Evolutionary conservation across 768 basidiomycete genomes (phyloP), one percentile per base, ranked within the genome.

Genomic region (Russula compacta): DNA sequence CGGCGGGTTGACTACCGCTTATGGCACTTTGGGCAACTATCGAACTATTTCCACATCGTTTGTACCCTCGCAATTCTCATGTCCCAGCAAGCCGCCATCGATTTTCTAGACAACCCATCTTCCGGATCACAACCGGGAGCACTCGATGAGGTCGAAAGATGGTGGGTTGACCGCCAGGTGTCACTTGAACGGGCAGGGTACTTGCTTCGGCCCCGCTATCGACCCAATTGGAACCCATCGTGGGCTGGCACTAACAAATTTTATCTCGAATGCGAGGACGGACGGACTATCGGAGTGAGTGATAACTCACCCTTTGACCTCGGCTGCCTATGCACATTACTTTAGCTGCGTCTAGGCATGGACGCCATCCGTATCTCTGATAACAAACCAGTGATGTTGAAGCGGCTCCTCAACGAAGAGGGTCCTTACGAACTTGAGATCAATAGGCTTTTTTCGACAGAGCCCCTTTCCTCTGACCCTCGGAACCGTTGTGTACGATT

Each of bases 401-500:
- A 64, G n/a, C 35, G n/a, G 19, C 42, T 64, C 7, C 58, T 9
- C 12, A 12, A 3, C 2, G 7, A 9, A 6, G 54, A 58, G 24
- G 56, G 56, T 14, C 56, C 64, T 11, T 29, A 63, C 6, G 64
- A 65, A 24, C 52, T 63, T 12, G 32, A 65, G n/a, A 62, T 55
- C 3, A 50, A 47, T 36, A 46, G n/a, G 17, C n/a, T 36, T 0
- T 56, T 65, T 32, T 63, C 64, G 4, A 11, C 67, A 0, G 67
- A 65, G 15, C 53, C 65, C 0, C 61, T 71, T 3, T 29, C 52
- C 6, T 61, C 65, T 1, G 67, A 75, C 46, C 65, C 72, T 0
- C 52, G 65, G 9, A 73, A 72, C 29, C 72, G 69, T 50, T 69
- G 67, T 43, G 66, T 65, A 9, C 71, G 65, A 1, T 19, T 72